phyloP scores from a whole-genome alignment of 2,329 filamentous ascomycete genomes.

The Apiospora marii region DNA sequence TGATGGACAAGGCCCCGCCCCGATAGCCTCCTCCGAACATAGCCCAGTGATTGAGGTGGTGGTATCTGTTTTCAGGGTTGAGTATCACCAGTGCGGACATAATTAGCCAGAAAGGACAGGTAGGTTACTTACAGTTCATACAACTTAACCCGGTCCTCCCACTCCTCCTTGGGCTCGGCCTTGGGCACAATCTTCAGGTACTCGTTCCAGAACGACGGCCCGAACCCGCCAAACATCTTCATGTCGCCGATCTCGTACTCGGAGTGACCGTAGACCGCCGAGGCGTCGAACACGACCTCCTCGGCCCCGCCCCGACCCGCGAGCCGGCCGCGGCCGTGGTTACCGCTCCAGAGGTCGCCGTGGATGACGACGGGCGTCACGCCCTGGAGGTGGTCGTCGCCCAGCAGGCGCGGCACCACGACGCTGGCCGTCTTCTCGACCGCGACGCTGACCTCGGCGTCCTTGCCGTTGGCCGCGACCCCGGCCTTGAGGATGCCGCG shows the following conservation, averaged over 20 bases:
- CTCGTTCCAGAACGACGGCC: conserved; percentile 73
- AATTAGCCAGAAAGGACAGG: conserved; percentile 8
- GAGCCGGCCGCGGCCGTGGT: conserved; percentile 74
- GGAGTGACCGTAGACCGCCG: conserved; percentile 81
- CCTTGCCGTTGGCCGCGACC: conserved; percentile 67
- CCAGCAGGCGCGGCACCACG: conserved; percentile 81
- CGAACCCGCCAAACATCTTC: conserved; percentile 95
- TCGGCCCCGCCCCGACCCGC: conserved; percentile 60
- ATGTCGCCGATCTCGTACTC: conserved; percentile 96
- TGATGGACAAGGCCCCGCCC: conserved; percentile 78
- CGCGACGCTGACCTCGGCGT: conserved; percentile 66
- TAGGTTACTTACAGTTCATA: conserved; percentile 77
- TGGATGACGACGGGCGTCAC: conserved; percentile 84
- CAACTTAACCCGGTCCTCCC: conserved; percentile 79
- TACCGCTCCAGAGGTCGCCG: conserved; percentile 94
- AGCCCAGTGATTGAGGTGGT: conserved; percentile 88
- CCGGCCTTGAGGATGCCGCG: conserved; percentile 67
- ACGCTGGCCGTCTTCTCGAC: conserved; percentile 69
- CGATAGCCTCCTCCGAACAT: conserved; percentile 85
- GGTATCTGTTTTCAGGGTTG: conserved; percentile 65
- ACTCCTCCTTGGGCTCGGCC: conserved; percentile 82
- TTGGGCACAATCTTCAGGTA: conserved; percentile 80
- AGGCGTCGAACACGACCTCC: conserved; percentile 84
- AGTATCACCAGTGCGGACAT: neutral
- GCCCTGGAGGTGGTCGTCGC: conserved; percentile 68